A percentile compares a stretch with the other conserved stretches of the same genome.
Conservation (phyloP, 1,284 basidiomycete species). For the Vanrija humicola region DNA sequence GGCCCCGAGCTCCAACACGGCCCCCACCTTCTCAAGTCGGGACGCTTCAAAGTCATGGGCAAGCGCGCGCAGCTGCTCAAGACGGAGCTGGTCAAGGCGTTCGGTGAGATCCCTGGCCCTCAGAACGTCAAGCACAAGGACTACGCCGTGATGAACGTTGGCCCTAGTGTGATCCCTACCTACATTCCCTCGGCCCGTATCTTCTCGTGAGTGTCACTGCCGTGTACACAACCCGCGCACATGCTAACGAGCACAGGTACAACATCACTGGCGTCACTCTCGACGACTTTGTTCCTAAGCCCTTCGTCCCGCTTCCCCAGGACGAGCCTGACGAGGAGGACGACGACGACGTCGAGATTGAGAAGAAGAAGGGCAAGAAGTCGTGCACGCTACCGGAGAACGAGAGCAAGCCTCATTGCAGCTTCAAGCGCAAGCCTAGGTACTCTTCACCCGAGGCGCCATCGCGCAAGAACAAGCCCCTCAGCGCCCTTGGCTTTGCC, state of each 20-base stretch:
- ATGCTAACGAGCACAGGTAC: conserved; percentile 45
- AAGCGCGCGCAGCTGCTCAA: conserved; percentile 36
- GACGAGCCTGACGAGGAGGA: conserved; percentile 1
- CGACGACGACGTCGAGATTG: conserved; percentile 1
- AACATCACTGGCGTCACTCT: conserved; percentile 58
- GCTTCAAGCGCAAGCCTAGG: conserved; percentile 41
- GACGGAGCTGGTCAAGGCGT: conserved; percentile 44
- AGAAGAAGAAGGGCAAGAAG: conserved; percentile 34
- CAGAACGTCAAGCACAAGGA: conserved; percentile 61
- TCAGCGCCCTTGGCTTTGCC: conserved; percentile 41
- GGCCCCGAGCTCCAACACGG: conserved; percentile 29
- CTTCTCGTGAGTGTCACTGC: conserved; percentile 56
- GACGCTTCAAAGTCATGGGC: conserved; percentile 23
- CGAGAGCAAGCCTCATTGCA: conserved; percentile 48
- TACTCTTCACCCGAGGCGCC: conserved; percentile 42
- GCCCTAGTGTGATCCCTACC: conserved; percentile 80
- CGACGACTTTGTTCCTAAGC: conserved; percentile 4
- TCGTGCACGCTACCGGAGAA: conserved; percentile 41
- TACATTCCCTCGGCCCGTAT: conserved; percentile 78
- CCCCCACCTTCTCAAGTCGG: conserved; percentile 21
- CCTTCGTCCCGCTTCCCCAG: background rate
- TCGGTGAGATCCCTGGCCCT: conserved; percentile 48
- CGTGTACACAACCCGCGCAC: background rate
- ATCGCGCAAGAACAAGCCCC: conserved; percentile 34
- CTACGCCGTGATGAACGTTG: conserved; percentile 71